phyloP scores from a whole-genome alignment of 371 early-diverging fungal species.

The Rhizopus stolonifer region DNA sequence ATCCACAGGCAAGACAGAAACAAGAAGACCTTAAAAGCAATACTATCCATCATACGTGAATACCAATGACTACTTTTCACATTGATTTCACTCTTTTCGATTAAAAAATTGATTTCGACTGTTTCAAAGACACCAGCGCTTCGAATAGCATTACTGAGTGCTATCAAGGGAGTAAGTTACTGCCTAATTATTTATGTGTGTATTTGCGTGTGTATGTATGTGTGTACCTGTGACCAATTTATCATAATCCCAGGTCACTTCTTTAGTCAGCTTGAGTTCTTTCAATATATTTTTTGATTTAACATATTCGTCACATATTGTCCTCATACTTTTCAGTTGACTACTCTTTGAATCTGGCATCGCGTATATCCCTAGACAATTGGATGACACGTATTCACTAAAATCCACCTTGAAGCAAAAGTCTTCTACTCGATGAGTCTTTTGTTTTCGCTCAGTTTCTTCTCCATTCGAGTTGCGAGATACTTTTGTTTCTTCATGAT shows the following conservation, averaged over 20 bases:
- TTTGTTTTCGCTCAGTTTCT: constrained; percentile 21
- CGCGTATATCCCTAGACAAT: constrained; percentile 31
- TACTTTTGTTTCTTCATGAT: constrained; percentile 41
- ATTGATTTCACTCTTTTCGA: constrained; percentile 33
- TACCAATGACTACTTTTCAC: constrained; percentile 32
- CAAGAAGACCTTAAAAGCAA: constrained; percentile 24
- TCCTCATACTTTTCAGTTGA: constrained; percentile 26
- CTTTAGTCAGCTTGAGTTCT: constrained; percentile 42
- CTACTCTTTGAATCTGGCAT: constrained; percentile 34
- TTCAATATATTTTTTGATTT: constrained; percentile 33
- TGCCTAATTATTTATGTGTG: background rate
- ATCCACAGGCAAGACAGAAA: constrained; percentile 45
- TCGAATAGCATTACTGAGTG: constrained; percentile 27
- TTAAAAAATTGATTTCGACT: constrained; percentile 33
- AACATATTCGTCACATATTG: constrained; percentile 45
- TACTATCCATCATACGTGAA: constrained; percentile 31
- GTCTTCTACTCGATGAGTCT: constrained; percentile 31
- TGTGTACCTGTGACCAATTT: constrained; percentile 31
- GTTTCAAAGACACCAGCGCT: constrained; percentile 32
- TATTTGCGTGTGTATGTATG: constrained; percentile 21
- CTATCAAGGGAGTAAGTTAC: background rate
- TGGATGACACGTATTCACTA: constrained; percentile 24
- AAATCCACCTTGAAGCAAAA: constrained; percentile 38
- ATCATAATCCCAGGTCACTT: constrained; percentile 42
- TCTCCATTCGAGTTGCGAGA: constrained; percentile 41